Percentiles rank a stretch among this genome's conserved stretches.
Conservation (phyloP, 805 yeast genomes). For the Candida taoyuanica region DNA sequence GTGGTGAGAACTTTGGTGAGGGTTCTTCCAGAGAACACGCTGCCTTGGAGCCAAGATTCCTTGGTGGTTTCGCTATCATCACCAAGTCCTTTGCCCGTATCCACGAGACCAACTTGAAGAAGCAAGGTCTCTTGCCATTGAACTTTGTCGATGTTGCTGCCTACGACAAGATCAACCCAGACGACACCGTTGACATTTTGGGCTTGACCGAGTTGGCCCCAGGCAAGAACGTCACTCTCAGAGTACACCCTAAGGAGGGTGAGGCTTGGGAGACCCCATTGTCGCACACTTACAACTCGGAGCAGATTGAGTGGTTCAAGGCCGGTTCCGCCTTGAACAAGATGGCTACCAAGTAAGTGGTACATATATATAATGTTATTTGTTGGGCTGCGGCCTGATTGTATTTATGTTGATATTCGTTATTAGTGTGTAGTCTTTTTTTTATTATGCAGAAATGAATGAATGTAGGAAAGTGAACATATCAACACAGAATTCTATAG, state of each 20-base stretch:
- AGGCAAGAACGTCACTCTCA: slow-evolving; percentile 83
- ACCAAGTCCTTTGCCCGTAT: slow-evolving; percentile 98
- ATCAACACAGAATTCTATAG: slow-evolving; percentile 44
- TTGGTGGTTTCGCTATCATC: slow-evolving; percentile 97
- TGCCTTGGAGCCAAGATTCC: slow-evolving; percentile 98
- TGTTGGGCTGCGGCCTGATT: neutral
- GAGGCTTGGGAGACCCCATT: slow-evolving; percentile 83
- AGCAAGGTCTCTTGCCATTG: slow-evolving; percentile 97
- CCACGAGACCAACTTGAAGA: slow-evolving; percentile 96
- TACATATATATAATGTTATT: neutral
- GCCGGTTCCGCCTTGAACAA: slow-evolving; percentile 98
- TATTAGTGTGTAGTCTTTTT: no score
- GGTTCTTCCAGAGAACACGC: slow-evolving; percentile 99
- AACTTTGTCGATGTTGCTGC: slow-evolving; percentile 86
- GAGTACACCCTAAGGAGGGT: slow-evolving; percentile 69
- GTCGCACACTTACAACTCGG: slow-evolving; percentile 92
- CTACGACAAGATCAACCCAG: slow-evolving; percentile 90
- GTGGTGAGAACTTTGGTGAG: slow-evolving; percentile 99
- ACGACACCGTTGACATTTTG: slow-evolving; percentile 81
- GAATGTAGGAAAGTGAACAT: neutral
- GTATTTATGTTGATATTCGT: neutral
- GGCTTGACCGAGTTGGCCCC: slow-evolving; percentile 87
- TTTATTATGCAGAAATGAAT: no score
- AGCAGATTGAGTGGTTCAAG: slow-evolving; percentile 99
- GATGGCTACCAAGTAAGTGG: slow-evolving; percentile 52